Conservation (phyloP, 768 basidiomycete genomes). For the Mycena alexandri region DNA sequence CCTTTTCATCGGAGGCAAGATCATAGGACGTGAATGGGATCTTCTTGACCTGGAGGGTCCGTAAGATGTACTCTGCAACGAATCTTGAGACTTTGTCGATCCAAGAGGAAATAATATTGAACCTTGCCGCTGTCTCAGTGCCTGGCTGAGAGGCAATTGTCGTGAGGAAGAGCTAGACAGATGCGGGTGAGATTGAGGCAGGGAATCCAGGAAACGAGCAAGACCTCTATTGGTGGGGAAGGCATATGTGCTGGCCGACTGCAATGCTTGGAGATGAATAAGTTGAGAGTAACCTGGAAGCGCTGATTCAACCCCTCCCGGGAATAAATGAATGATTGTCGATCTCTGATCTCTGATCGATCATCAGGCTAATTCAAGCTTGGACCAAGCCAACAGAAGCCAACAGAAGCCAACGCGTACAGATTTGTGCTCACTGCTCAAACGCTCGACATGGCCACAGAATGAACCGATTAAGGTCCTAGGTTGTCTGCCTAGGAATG, state of each 20-base stretch:
- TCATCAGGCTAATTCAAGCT: constrained; percentile 21
- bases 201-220: neutral
- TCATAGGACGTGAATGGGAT: constrained; percentile 87
- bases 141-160: constrained; percentile 88
- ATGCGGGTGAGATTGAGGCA: neutral
- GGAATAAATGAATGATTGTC: constrained; percentile 5
- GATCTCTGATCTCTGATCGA: constrained; percentile 16
- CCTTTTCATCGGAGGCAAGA: constrained; percentile 80
- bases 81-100: neutral
- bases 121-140: constrained; percentile 86
- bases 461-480: constrained; percentile 65
- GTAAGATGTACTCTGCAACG: constrained; percentile 79
- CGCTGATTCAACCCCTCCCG: constrained; percentile 4
- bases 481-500: constrained; percentile 76
- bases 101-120: constrained; percentile 15
- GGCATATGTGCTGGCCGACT: constrained; percentile 58
- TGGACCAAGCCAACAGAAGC: no score
- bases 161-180: constrained; percentile 58
- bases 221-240: constrained; percentile 80
- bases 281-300: constrained; percentile 11
- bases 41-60: constrained; percentile 87
- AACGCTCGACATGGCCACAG: constrained; percentile 41
- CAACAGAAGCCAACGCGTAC: constrained; percentile 20
- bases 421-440: constrained; percentile 7
- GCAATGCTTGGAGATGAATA: no score